Percentiles rank a stretch among this genome's conserved stretches.
Conservation (phyloP, 208 protist species). For the Trypanosoma cruzi region DNA sequence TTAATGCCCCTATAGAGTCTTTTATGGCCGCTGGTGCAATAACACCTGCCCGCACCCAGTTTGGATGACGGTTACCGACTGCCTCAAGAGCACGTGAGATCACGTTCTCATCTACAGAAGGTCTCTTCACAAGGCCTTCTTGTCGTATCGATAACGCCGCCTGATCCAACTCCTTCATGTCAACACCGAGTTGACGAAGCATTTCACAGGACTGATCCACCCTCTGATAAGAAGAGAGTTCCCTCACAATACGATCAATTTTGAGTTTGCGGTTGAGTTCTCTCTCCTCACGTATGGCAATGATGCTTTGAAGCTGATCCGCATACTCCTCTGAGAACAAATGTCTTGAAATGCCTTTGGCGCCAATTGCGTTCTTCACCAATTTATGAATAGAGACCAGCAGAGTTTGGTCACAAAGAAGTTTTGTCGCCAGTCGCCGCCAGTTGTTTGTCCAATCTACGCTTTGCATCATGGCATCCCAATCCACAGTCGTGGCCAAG, state of each 20-base stretch:
- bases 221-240: constrained; percentile 57
- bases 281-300: constrained; percentile 45
- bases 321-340: constrained; percentile 58
- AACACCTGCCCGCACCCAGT: constrained; percentile 70
- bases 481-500: constrained; percentile 33
- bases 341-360: constrained; percentile 40
- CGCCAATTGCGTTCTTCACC: constrained; percentile 61
- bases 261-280: constrained; percentile 17
- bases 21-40: constrained; percentile 22
- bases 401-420: constrained; percentile 51
- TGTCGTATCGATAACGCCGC: constrained; percentile 24
- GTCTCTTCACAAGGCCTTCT: constrained; percentile 30
- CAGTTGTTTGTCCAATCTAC: constrained; percentile 74
- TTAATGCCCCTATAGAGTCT: constrained; percentile 28
- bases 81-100: constrained; percentile 44
- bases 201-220: constrained; percentile 57
- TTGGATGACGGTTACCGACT: constrained; percentile 65
- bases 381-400: constrained; percentile 42
- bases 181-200: constrained; percentile 43
- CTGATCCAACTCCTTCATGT: constrained; percentile 46
- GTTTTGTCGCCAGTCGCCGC: constrained; percentile 38
- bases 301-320: constrained; percentile 45
- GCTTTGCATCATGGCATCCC: constrained; percentile 55
- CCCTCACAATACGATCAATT: constrained; percentile 34
- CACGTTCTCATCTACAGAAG: constrained; percentile 35